Conservation (phyloP, 768 basidiomycete species). For the Udeniomyces megalosporus region DNA sequence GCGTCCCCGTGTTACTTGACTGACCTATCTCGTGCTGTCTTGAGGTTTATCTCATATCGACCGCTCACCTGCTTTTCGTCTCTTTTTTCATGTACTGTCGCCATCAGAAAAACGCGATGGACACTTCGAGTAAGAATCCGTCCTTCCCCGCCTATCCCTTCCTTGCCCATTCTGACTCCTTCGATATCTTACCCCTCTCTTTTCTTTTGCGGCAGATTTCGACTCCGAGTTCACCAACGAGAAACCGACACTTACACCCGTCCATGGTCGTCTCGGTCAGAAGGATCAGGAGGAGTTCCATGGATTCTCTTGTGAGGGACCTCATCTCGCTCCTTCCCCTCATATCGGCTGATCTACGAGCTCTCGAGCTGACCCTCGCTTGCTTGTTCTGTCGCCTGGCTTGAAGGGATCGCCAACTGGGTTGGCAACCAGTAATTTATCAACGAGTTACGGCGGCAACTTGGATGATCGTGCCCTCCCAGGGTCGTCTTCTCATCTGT, state of each 20-base stretch:
- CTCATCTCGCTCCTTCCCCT: conserved; percentile 23
- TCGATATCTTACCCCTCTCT: too few species aligned
- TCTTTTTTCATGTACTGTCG: conserved; percentile 16
- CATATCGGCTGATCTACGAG: neutral
- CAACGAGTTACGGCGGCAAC: neutral
- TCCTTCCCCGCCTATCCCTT: neutral
- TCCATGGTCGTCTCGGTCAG: conserved; percentile 77
- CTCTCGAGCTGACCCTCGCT: neutral
- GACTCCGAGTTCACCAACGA: conserved; percentile 94
- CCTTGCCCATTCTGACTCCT: neutral
- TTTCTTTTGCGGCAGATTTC: conserved; percentile 43
- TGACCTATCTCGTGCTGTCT: neutral
- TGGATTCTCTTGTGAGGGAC: conserved; percentile 96
- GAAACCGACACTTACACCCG: conserved; percentile 91
- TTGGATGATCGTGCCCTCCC: neutral
- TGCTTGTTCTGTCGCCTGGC: neutral
- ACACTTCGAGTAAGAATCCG: conserved; percentile 38
- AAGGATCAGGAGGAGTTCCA: conserved; percentile 91
- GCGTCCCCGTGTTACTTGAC: too few species aligned
- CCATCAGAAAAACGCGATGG: conserved; percentile 60
- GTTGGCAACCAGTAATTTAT: neutral
- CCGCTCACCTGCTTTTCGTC: neutral
- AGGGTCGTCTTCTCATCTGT: too few species aligned
- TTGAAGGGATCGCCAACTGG: conserved; percentile 8
- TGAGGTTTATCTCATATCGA: neutral